phyloP scores from a whole-genome alignment of 225 moss, liverwort and hornwort species.

The Ulota crispa region DNA sequence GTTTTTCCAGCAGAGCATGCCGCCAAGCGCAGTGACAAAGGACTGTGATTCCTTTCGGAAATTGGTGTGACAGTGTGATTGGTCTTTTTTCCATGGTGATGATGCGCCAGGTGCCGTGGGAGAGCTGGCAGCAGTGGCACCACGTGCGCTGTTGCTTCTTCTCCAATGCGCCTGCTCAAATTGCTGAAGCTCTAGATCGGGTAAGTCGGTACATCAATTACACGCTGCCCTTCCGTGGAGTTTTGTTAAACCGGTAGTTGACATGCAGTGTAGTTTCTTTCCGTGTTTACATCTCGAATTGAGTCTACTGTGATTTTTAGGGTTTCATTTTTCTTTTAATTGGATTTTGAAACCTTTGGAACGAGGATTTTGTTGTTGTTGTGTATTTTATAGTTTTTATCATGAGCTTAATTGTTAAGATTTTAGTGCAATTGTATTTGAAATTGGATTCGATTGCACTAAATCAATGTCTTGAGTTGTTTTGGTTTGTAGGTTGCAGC shows the following conservation, averaged over 20 bases:
- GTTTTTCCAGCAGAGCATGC: conserved; percentile 8
- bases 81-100: conserved; percentile 8
- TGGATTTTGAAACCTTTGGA: neutral
- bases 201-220: conserved; percentile 21
- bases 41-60: neutral
- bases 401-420: neutral
- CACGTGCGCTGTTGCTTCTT: conserved; percentile 67
- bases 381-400: neutral
- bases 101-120: conserved; percentile 94
- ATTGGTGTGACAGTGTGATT: conserved; percentile 22
- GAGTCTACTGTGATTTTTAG: conserved; percentile 9
- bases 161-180: conserved; percentile 49
- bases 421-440: neutral
- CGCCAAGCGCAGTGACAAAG: neutral
- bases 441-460: neutral
- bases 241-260: neutral
- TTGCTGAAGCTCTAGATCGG: conserved; percentile 71
- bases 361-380: neutral
- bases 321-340: neutral
- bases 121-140: conserved; percentile 95
- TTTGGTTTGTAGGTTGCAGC: conserved; percentile 60
- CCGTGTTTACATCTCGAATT: neutral
- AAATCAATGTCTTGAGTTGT: conserved; percentile 16
- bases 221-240: neutral
- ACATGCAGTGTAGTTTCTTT: neutral